These are phyloP conservation scores for Penicillium manginii DNA, from an alignment of 495 filamentous ascomycete genomes.

Conservation along the genomic window DNA sequence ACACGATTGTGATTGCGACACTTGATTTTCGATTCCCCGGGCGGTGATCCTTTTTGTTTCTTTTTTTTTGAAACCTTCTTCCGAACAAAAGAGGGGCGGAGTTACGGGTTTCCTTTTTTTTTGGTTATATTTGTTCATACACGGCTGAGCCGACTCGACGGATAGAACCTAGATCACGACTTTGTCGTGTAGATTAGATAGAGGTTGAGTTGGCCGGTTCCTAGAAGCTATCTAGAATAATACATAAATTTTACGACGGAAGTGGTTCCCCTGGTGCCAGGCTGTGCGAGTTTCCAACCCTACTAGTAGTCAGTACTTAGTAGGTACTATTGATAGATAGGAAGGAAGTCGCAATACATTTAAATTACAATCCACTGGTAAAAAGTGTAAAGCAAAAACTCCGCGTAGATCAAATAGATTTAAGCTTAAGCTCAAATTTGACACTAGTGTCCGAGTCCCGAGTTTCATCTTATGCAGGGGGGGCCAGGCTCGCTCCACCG, in stretches of 20 bases:
- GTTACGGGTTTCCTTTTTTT: slow-evolving; percentile 14
- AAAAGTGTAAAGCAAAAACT: too few species aligned
- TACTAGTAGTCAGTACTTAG: too few species aligned
- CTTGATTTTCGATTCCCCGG: slow-evolving; percentile 17
- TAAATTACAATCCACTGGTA: too few species aligned
- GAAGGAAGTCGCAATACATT: too few species aligned
- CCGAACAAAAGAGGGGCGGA: slow-evolving; percentile 7
- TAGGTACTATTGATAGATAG: too few species aligned
- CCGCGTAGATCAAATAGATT: too few species aligned
- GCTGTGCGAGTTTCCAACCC: too few species aligned
- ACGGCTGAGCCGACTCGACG: background rate
- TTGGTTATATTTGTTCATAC: slow-evolving; percentile 12
- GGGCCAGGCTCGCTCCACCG: too few species aligned
- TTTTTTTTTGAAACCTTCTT: background rate
- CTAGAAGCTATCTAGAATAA: slow-evolving; percentile 9
- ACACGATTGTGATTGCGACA: slow-evolving; percentile 26
- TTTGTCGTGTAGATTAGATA: slow-evolving; percentile 6
- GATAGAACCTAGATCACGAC: slow-evolving; percentile 3
- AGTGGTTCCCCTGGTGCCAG: too few species aligned
- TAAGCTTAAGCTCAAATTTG: too few species aligned
- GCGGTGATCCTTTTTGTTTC: background rate
- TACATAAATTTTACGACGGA: slow-evolving; percentile 1
- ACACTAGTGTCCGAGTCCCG: background rate
- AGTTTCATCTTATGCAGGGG: slow-evolving; percentile 3
- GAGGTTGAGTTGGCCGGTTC: slow-evolving; percentile 1